phyloP scores from a whole-genome alignment of 345 rosid genomes.

The Eucalyptus tenuipes region DNA sequence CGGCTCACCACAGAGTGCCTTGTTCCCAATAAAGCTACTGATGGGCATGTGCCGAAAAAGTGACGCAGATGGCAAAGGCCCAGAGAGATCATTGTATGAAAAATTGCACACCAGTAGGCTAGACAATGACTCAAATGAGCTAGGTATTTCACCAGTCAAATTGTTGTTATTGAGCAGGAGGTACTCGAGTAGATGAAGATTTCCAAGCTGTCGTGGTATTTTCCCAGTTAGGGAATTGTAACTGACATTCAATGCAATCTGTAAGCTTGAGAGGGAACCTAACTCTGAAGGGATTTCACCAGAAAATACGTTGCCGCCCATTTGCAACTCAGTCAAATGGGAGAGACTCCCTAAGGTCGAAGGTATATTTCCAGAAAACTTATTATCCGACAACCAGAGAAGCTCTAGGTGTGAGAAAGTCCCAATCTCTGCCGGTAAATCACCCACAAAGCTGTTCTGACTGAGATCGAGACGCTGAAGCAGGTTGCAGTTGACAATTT shows the following conservation, averaged over 20 bases:
- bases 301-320: conserved; percentile 86
- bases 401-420: conserved; percentile 70
- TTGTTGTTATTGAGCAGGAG: conserved; percentile 73
- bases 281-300: conserved; percentile 66
- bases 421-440: conserved; percentile 70
- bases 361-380: conserved; percentile 66
- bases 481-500: conserved; percentile 60
- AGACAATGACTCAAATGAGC: conserved; percentile 43
- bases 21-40: conserved; percentile 56
- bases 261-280: conserved; percentile 75
- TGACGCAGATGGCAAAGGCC: conserved; percentile 47
- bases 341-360: conserved; percentile 54
- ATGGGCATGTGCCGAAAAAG: conserved; percentile 53
- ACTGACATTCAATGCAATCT: conserved; percentile 90
- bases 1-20: conserved; percentile 74
- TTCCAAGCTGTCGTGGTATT: conserved; percentile 71
- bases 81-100: conserved; percentile 71
- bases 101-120: conserved; percentile 88
- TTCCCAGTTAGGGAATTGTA: conserved; percentile 56
- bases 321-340: conserved; percentile 74
- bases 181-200: conserved; percentile 48
- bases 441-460: conserved; percentile 43
- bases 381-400: conserved; percentile 74
- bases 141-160: conserved; percentile 66
- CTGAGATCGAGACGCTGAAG: conserved; percentile 93